Base-by-base conservation (phyloP, 768 basidiomycete genomes). In the Mrakia frigida region DNA sequence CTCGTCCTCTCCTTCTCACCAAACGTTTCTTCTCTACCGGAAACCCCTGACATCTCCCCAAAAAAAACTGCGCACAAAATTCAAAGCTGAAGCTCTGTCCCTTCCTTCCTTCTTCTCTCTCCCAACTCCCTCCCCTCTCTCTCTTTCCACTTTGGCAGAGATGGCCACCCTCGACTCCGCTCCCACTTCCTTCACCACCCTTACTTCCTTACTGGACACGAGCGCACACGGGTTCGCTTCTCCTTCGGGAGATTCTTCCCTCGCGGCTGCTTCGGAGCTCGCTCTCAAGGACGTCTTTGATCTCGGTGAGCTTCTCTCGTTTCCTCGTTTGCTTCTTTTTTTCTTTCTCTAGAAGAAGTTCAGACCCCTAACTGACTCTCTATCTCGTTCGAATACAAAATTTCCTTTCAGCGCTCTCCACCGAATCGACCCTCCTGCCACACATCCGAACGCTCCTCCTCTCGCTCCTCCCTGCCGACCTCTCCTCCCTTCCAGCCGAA, bases 381-480 rank as follows among this genome's bases (percentile, higher is more conserved):
- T 67, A 71, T 67, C 50, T 39, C 65, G 50, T 72, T 70, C 37
- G 23, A 52, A 28, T 25, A 28, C 5, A 7, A 35, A 28, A 59
- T 56, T 31, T 67, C 28, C 73, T n/a, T 14, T 13, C 77, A 92
- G 91, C 91, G 52, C 84, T 94, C 70, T 84, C 85, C 79, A 87
- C 90, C 16, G 94, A 98, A 84, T 79, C 81, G 5, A 77, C 80
- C n/a, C 91, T 93, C 4, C 86, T 86, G 63, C 85, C 87, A 9
- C 87, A 90, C 81, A 86, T 98, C 14, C 83, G 85, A 28, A 85
- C 88, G 10, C 85, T 98, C 25, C 82, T 98, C 63, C 82, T 86
- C 1, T 90, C 90, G 31, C 85, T 96, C 50, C 86, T 87, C 25
- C 88, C 90, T n/a, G 84, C 87, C 5, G 85, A 88, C 68, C 88